phyloP scores from a whole-genome alignment of 2,329 filamentous ascomycete species.

The Claviceps maximensis region DNA sequence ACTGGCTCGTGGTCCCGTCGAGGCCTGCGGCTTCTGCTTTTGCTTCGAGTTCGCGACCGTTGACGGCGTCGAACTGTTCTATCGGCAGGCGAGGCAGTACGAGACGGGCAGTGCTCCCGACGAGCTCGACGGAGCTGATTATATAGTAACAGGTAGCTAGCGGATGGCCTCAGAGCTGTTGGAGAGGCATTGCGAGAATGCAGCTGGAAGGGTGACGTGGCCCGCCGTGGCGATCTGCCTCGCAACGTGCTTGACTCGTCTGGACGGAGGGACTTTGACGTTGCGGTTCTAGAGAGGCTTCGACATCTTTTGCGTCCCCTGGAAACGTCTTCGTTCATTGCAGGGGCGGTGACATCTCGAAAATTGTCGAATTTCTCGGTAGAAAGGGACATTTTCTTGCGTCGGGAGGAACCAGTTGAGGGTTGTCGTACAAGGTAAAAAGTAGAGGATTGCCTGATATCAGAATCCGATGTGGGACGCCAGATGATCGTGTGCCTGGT shows the following conservation, averaged over 20 bases:
- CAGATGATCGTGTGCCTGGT: background rate
- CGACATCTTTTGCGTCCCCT: slow-evolving; percentile 28
- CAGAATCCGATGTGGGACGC: background rate
- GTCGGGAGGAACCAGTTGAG: no score
- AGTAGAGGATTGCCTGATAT: background rate
- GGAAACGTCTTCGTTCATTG: slow-evolving; percentile 13
- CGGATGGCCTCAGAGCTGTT: slow-evolving; percentile 23
- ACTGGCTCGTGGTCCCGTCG: slow-evolving; percentile 18
- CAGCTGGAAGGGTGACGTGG: slow-evolving; percentile 21
- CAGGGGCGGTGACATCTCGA: slow-evolving; percentile 12
- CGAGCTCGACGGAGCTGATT: slow-evolving; percentile 26
- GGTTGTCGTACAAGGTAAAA: no score
- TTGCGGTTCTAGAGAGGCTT: slow-evolving; percentile 21
- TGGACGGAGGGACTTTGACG: slow-evolving; percentile 18
- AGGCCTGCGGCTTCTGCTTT: slow-evolving; percentile 23
- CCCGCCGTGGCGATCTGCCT: slow-evolving; percentile 27
- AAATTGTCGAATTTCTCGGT: slow-evolving; percentile 11
- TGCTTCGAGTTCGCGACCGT: slow-evolving; percentile 26
- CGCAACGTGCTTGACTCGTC: slow-evolving; percentile 30
- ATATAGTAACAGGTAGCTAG: slow-evolving; percentile 27
- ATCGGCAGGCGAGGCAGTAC: slow-evolving; percentile 22
- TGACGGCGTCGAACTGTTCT: slow-evolving; percentile 22
- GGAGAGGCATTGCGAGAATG: slow-evolving; percentile 22
- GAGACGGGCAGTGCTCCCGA: slow-evolving; percentile 31
- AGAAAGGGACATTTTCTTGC: slow-evolving; percentile 12